Percentiles rank a stretch among this genome's conserved stretches.
Evolutionary conservation across 139 green algal species (phyloP).

Genomic region (Volvox africanus): DNA sequence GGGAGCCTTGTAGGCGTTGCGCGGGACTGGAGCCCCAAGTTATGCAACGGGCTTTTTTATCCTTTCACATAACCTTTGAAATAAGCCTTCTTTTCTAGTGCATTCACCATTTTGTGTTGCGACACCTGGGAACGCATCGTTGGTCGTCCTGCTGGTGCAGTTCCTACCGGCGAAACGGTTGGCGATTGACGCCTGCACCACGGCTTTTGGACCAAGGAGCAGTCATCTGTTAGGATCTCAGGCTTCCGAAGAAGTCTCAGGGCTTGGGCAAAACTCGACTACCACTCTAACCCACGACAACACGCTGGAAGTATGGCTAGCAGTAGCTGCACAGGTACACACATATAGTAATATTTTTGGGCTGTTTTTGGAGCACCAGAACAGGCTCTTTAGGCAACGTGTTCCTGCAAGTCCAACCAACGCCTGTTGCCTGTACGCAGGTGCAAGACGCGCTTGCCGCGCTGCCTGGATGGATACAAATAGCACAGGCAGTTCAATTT

Average conservation of each 20-base stretch:
- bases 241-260: not conserved
- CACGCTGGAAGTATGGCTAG: constrained; percentile 33
- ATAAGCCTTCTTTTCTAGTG: too few species aligned
- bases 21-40: not conserved
- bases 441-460: constrained; percentile 10
- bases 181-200: not conserved
- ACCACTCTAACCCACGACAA: not conserved
- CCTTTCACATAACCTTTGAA: too few species aligned
- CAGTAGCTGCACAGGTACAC: constrained; percentile 30
- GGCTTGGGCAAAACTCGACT: not conserved
- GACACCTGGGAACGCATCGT: not conserved
- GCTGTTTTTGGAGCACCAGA: not conserved
- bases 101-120: too few species aligned
- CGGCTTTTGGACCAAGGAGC: not conserved
- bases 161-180: constrained; percentile 7
- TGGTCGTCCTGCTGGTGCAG: not conserved
- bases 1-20: not conserved
- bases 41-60: too few species aligned
- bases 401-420: not conserved
- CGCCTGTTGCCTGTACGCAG: not conserved
- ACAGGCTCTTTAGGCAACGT: not conserved
- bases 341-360: not conserved
- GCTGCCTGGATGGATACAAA: constrained; percentile 29
- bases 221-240: not conserved
- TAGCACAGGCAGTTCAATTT: constrained; percentile 1